These are phyloP conservation scores for Chenopodium suecicum DNA, from an alignment of 148 eudicot genomes.

Conservation along the genomic window DNA sequence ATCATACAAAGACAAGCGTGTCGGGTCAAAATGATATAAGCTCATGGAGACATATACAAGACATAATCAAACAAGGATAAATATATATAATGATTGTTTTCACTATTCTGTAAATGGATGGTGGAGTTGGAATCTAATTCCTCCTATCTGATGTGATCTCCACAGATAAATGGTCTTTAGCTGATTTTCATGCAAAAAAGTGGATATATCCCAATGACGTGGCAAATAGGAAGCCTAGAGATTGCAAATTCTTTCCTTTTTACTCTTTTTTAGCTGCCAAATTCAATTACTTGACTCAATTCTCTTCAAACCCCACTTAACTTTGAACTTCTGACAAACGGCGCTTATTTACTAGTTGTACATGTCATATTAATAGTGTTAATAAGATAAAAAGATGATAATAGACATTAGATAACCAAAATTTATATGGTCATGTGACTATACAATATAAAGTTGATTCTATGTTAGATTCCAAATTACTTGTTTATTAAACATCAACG, in stretches of 20 bases:
- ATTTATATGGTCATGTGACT: background rate
- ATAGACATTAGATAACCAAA: too few relatives aligned
- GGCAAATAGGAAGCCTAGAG: slow-evolving; percentile 9
- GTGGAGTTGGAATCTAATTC: slow-evolving; percentile 17
- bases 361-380: too few relatives aligned
- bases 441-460: background rate
- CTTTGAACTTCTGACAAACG: background rate
- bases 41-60: too few relatives aligned
- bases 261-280: background rate
- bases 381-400: background rate
- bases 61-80: too few relatives aligned
- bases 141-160: slow-evolving; percentile 7
- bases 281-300: too few relatives aligned
- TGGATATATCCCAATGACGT: background rate
- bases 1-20: too few relatives aligned
- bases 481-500: background rate
- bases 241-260: background rate
- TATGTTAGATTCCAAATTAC: background rate
- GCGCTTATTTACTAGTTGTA: background rate
- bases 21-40: too few relatives aligned
- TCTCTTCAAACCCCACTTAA: background rate
- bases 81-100: background rate
- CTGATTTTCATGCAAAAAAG: slow-evolving; percentile 16
- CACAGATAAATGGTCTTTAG: background rate
- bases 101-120: background rate